Evolutionary conservation across 2,329 filamentous ascomycete species (phyloP).

Genomic region (Westerdykella aurantiaca): DNA sequence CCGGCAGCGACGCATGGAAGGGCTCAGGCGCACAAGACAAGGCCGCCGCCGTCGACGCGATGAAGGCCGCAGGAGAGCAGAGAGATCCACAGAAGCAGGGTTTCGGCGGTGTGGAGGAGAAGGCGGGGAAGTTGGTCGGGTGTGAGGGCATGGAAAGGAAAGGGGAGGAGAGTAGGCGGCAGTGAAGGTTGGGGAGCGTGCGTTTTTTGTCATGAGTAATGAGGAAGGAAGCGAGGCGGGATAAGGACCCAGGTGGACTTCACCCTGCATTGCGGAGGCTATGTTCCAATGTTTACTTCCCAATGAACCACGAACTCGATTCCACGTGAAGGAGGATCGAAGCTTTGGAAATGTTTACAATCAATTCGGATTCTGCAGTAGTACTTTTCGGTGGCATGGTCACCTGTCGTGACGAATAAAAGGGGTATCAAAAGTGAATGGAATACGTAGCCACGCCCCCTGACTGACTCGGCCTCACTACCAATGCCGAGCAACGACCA

Average conservation of each 20-base stretch:
- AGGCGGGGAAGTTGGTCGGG: constrained; percentile 57
- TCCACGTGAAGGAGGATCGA: too few species aligned
- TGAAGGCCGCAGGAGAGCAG: constrained; percentile 56
- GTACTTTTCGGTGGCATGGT: too few species aligned
- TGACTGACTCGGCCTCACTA: constrained; percentile 7
- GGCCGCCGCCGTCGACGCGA: constrained; percentile 53
- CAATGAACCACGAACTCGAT: too few species aligned
- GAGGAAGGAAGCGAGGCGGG: too few species aligned
- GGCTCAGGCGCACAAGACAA: constrained; percentile 60
- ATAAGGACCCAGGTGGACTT: too few species aligned
- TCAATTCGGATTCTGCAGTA: neutral
- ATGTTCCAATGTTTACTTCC: too few species aligned
- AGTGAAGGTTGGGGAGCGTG: constrained; percentile 6
- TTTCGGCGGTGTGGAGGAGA: constrained; percentile 59
- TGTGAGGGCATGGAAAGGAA: constrained; percentile 46
- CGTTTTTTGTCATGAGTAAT: too few species aligned
- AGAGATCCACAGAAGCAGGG: constrained; percentile 52
- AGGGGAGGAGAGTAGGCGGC: constrained; percentile 26
- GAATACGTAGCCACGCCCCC: too few species aligned
- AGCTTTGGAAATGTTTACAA: neutral
- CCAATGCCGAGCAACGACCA: constrained; percentile 39
- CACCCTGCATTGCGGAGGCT: too few species aligned
- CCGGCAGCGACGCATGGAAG: constrained; percentile 59
- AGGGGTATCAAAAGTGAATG: neutral
- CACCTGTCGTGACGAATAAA: too few species aligned